A percentile compares a stretch with the other conserved stretches of the same genome.
These are phyloP conservation scores for Komagataella phaffii DNA, from an alignment of 805 yeast species.

Conservation along the genomic window DNA sequence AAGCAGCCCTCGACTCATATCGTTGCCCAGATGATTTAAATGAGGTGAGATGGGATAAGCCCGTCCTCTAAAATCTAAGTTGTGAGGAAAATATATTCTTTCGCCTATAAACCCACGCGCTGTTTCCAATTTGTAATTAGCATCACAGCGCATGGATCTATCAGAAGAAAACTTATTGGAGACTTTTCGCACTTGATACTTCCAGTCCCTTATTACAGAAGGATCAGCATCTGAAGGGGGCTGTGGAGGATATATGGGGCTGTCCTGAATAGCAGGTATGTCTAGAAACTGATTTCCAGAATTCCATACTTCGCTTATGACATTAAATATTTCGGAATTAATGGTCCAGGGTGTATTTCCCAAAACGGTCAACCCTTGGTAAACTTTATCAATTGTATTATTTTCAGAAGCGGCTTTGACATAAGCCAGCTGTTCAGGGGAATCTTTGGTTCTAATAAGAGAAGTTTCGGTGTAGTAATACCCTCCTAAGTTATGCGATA, in stretches of 20 bases:
- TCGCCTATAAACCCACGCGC: conserved; percentile 88
- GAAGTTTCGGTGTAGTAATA: conserved; percentile 50
- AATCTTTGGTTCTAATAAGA: conserved; percentile 66
- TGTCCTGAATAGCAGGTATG: conserved; percentile 54
- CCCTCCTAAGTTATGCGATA: conserved; percentile 72
- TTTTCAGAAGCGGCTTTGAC: conserved; percentile 71
- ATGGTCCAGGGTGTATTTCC: conserved; percentile 92
- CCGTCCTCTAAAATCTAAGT: conserved; percentile 72
- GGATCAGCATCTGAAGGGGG: conserved; percentile 68
- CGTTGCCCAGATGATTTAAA: conserved; percentile 72
- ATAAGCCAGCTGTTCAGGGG: conserved; percentile 85
- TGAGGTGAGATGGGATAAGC: conserved; percentile 75
- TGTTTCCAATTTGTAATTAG: conserved; percentile 86
- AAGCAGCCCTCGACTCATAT: conserved; percentile 58
- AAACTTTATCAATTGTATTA: conserved; percentile 50
- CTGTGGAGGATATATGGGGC: conserved; percentile 19
- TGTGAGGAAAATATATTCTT: conserved; percentile 66
- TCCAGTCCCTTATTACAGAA: conserved; percentile 52
- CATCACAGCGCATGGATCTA: conserved; percentile 86
- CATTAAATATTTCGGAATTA: conserved; percentile 53
- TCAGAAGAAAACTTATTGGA: conserved; percentile 49
- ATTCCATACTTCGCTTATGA: conserved; percentile 78
- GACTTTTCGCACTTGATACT: conserved; percentile 39
- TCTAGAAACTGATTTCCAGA: conserved; percentile 63
- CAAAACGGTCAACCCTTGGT: conserved; percentile 71